Evolutionary conservation across 345 rosid species (phyloP), one percentile per base, ranked within the genome.

Genomic region (Gossypium thurberi): DNA sequence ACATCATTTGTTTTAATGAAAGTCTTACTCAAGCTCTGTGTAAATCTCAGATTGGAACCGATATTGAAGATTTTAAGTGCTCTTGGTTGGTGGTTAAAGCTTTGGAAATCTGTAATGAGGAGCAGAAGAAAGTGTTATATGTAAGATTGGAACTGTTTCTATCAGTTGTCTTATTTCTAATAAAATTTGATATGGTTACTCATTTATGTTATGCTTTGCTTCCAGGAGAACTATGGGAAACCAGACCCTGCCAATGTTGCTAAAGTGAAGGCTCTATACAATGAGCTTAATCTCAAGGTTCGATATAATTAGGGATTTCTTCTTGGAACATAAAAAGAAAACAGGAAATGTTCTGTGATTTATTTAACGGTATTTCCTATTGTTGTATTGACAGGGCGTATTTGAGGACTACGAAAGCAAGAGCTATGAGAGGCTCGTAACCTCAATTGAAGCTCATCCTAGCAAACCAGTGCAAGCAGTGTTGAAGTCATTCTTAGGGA

Each of bases 21-120:
- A 20, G 23, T 42, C 26, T 18, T 20, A 75, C 43, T 2, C 2
- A 4, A 23, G 26, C 47, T 17, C 18, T 59, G 6, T 53, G 28
- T 51, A 50, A 33, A 61, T 70, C 56, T 77, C 85, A 91, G 96
- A 85, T 92, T 55, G 93, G 97, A 74, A 90, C 96, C 4, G 96
- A 92, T 80, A 92, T 90, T 55, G 92, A 88, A 85, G 97, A 92
- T 78, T 86, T 86, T 69, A 92, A 92, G 81, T 92, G 96, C 85
- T 88, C 97, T 2, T 92, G 97, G 97, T 76, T 92, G 86, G 89
- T 92, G 62, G 96, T 90, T 14, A 90, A 87, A 78, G 92, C 96
- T 17, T 80, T 92, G 51, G 91, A 88, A 82, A 80, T 82, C 51
- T 85, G 86, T 77, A 87, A 79, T 13, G 84, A 84, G 71, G 93